Percentiles rank a stretch among this genome's conserved stretches.
Conservation (phyloP, 2,329 filamentous ascomycete genomes). For the Waltergamsia citrina region DNA sequence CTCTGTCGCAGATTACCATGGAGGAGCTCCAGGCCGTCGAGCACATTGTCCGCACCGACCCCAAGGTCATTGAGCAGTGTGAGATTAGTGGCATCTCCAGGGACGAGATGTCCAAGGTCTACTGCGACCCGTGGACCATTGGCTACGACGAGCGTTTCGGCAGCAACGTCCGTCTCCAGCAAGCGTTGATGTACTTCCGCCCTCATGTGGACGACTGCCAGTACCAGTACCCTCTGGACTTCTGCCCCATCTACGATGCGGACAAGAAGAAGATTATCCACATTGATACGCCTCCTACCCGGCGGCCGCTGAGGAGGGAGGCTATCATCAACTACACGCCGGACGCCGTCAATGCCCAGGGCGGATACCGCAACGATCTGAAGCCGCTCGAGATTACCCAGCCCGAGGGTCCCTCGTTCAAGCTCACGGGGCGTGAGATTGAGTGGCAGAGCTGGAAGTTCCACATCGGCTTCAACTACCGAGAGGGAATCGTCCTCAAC, state of each 20-base stretch:
- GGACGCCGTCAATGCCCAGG: conserved; percentile 59
- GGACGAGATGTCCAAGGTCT: conserved; percentile 87
- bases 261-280: conserved; percentile 70
- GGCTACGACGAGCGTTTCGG: conserved; percentile 89
- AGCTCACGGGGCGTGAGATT: conserved; percentile 61
- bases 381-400: conserved; percentile 86
- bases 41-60: conserved; percentile 62
- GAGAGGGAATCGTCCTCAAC: conserved; percentile 82
- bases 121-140: conserved; percentile 95
- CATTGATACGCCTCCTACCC: conserved; percentile 73
- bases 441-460: conserved; percentile 93
- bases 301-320: conserved; percentile 51
- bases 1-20: conserved; percentile 77
- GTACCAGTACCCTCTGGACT: conserved; percentile 86
- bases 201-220: conserved; percentile 79
- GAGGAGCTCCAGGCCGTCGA: conserved; percentile 82
- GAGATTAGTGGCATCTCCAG: conserved; percentile 69
- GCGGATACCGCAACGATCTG: conserved; percentile 68
- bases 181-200: conserved; percentile 93
- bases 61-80: conserved; percentile 86
- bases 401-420: conserved; percentile 83
- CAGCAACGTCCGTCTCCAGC: conserved; percentile 68
- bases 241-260: conserved; percentile 84
- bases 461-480: conserved; percentile 91
- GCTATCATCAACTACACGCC: conserved; percentile 73